Evolutionary conservation across 1,284 basidiomycete genomes (phyloP).

Genomic region (Cryptococcus maquisensis): DNA sequence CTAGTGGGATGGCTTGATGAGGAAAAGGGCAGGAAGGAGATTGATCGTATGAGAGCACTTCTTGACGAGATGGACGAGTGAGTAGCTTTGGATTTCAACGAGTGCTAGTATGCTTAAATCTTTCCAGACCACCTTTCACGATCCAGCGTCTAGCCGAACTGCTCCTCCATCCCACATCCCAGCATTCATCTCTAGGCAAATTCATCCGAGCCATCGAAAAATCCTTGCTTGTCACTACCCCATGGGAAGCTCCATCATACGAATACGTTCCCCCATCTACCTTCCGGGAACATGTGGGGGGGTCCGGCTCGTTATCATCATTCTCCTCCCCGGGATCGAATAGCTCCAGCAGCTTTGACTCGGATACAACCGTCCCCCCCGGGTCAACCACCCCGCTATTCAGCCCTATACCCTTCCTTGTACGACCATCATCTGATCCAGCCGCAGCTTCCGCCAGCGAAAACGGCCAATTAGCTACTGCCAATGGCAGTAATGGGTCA

Average conservation of each 20-base stretch:
- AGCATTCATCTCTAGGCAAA: constrained; percentile 78
- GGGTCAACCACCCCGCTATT: constrained; percentile 47
- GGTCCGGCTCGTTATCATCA: background rate
- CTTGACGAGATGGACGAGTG: constrained; percentile 62
- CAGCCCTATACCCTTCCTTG: constrained; percentile 48
- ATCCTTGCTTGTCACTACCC: constrained; percentile 75
- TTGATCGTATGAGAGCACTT: constrained; percentile 59
- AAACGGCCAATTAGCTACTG: background rate
- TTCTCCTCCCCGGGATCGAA: constrained; percentile 50
- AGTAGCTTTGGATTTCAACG: constrained; percentile 9
- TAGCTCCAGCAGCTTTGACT: constrained; percentile 32
- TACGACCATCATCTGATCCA: constrained; percentile 8
- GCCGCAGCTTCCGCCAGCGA: background rate
- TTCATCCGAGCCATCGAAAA: constrained; percentile 87
- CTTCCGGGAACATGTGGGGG: background rate
- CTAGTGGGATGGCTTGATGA: constrained; percentile 54
- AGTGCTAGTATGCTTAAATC: background rate
- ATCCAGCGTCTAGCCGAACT: constrained; percentile 88
- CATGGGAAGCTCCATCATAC: constrained; percentile 40
- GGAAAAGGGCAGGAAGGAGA: constrained; percentile 61
- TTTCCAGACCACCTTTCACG: constrained; percentile 72
- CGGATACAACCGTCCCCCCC: constrained; percentile 38
- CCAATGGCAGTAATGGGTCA: background rate
- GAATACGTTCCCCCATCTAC: constrained; percentile 18
- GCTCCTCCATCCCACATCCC: constrained; percentile 62